Percentiles rank a stretch among this genome's conserved stretches.
phyloP scores from a whole-genome alignment of 345 rosid species.

The Eutrema yunnanense region DNA sequence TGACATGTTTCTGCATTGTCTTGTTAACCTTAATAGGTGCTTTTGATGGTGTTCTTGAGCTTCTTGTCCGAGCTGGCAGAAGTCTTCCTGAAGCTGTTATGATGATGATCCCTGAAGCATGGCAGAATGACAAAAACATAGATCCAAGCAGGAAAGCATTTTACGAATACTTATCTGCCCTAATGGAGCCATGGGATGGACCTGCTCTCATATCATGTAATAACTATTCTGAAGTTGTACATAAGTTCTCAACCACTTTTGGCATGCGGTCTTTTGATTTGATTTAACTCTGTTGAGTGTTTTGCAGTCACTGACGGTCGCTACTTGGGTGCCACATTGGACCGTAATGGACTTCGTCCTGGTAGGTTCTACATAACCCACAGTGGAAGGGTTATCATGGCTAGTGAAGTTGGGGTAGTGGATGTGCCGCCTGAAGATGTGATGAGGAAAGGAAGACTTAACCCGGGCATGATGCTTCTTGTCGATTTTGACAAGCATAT shows the following conservation, averaged over 20 bases:
- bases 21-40: conserved; percentile 48
- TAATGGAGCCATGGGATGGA: conserved; percentile 99
- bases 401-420: conserved; percentile 98
- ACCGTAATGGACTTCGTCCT: conserved; percentile 98
- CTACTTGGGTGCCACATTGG: conserved; percentile 97
- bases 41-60: conserved; percentile 99
- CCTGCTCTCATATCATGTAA: conserved; percentile 99
- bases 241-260: neutral
- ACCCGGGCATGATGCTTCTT: conserved; percentile 99
- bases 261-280: neutral
- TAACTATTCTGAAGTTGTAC: neutral
- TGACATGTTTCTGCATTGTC: neutral
- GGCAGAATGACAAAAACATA: conserved; percentile 99
- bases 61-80: conserved; percentile 96
- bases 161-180: conserved; percentile 88
- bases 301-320: conserved; percentile 95
- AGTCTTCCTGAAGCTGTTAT: conserved; percentile 99
- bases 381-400: conserved; percentile 94
- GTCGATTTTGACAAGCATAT: conserved; percentile 93
- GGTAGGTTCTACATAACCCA: conserved; percentile 90
- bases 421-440: conserved; percentile 95
- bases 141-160: conserved; percentile 73
- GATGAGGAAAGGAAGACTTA: conserved; percentile 90
- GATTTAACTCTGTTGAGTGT: conserved; percentile 1
- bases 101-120: conserved; percentile 99